A percentile compares a stretch with the other conserved stretches of the same genome.
phyloP scores from a whole-genome alignment of 2,329 filamentous ascomycete genomes.

The Pezicula neosporulosa region DNA sequence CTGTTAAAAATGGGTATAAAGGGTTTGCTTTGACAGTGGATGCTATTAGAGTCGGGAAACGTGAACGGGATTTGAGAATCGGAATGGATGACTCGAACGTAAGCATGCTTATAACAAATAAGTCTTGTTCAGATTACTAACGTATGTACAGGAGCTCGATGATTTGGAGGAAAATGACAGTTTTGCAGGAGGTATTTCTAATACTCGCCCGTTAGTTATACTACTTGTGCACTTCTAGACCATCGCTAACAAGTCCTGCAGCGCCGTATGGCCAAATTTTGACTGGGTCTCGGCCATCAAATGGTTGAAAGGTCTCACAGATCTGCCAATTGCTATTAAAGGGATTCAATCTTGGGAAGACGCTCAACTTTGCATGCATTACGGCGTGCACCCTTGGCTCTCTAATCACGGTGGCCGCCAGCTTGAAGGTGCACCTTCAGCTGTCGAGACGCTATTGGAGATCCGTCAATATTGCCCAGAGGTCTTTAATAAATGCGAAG shows the following conservation, averaged over 20 bases:
- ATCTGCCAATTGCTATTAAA: not conserved
- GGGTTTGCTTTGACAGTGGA: not conserved
- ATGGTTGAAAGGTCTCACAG: not conserved
- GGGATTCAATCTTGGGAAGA: not conserved
- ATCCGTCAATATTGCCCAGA: constrained; percentile 37
- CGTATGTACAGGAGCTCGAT: not conserved
- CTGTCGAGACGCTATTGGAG: constrained; percentile 54
- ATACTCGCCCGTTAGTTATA: not conserved
- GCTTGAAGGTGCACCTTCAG: constrained; percentile 40
- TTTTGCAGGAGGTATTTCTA: not conserved
- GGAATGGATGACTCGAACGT: not conserved
- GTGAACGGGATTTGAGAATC: not conserved
- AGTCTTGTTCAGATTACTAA: not conserved
- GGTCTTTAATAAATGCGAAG: constrained; percentile 30
- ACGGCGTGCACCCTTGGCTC: not conserved
- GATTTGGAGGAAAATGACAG: not conserved
- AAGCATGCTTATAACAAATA: not conserved
- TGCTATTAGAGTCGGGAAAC: not conserved
- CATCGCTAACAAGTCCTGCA: not conserved
- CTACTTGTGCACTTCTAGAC: not conserved
- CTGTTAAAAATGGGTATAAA: not conserved
- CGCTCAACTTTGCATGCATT: not conserved
- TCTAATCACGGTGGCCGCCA: not conserved
- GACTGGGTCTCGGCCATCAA: not conserved
- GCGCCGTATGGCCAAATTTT: not conserved